Evolutionary conservation across 148 eudicot genomes (phyloP), one percentile per base, ranked within the genome.

Genomic region (Euryodendron excelsum): DNA sequence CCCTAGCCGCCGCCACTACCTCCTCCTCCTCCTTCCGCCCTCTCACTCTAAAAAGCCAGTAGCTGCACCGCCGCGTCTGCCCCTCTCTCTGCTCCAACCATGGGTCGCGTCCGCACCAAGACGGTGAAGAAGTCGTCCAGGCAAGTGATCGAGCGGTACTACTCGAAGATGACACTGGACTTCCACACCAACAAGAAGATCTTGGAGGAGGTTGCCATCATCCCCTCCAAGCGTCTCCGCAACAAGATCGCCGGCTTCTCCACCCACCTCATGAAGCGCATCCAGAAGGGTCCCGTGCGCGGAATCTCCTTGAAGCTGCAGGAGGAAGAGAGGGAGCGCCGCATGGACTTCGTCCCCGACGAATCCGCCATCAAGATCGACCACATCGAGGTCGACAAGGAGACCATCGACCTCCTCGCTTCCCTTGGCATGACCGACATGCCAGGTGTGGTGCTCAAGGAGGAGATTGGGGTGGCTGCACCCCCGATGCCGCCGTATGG

Each of bases 111-210:
- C 17, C 82, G 85, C 60, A 82, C 85, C 0, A 82, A 82, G 68
- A 82, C 85, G 5, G 85, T 82, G 82, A 82, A 82, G 79, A 82
- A 82, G 44, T 82, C 85, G n/a, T 82, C 85, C 2, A 67, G 85
- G 28, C 85, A 74, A 66, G 82, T 82, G 45, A 82, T 82, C 64
- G 85, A 82, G 47, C 85, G 85, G 5, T 82, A 82, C 82, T 82
- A 82, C 82, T 82, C 85, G 21, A 82, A 82, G 47, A 82, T 82
- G 85, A 82, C 85, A 0, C 66, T 82, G n/a, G 85, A 82, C 9
- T 82, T 82, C 79, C 85, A 82, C 82, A 82, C 85, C 34, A 82
- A 82, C 85, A 82, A 82, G 85, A 82, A 82, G 76, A 74, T 82
- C 74, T 23, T 82, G 7, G 85, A 78, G 7, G 85, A 82, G 34